Evolutionary conservation across 108 stramenopile species (phyloP).

Genomic region (Stephanodiscus triporus): DNA sequence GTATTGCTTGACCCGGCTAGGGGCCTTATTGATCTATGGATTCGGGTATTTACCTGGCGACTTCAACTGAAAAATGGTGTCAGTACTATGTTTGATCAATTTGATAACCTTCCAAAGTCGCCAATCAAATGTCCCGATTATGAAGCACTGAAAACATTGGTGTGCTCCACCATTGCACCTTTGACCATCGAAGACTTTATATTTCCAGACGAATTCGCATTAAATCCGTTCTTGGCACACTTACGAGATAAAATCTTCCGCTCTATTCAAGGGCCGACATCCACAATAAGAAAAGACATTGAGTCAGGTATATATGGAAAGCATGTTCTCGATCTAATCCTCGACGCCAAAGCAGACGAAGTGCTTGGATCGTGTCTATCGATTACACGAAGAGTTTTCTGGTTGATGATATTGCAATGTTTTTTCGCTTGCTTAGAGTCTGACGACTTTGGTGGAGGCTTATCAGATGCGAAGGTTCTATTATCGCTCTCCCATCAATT

Average conservation of each 20-base stretch:
- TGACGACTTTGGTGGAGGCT: not conserved
- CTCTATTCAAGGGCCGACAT: conserved; percentile 8
- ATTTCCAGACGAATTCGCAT: not conserved
- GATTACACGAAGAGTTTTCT: conserved; percentile 21
- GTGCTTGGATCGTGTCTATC: conserved; percentile 16
- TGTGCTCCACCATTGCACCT: conserved; percentile 9
- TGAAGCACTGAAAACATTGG: not conserved
- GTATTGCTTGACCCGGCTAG: conserved; percentile 65
- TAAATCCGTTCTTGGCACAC: conserved; percentile 8
- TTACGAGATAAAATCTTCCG: conserved; percentile 24
- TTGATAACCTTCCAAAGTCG: not conserved
- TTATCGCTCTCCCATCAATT: conserved; percentile 15
- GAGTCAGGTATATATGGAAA: conserved; percentile 21
- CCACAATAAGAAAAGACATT: conserved; percentile 14
- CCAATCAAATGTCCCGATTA: conserved; percentile 10
- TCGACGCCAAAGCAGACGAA: conserved; percentile 24
- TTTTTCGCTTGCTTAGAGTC: conserved; percentile 20
- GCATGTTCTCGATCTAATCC: conserved; percentile 14
- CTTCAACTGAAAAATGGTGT: conserved; percentile 26
- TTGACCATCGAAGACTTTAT: conserved; percentile 37
- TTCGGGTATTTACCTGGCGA: conserved; percentile 64
- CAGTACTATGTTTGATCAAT: conserved; percentile 1
- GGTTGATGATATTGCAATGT: conserved; percentile 31
- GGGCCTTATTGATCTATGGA: conserved; percentile 49
- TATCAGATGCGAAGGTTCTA: conserved; percentile 29